phyloP scores from a whole-genome alignment of 2,329 filamentous ascomycete species.

The Neonectria magnoliae region DNA sequence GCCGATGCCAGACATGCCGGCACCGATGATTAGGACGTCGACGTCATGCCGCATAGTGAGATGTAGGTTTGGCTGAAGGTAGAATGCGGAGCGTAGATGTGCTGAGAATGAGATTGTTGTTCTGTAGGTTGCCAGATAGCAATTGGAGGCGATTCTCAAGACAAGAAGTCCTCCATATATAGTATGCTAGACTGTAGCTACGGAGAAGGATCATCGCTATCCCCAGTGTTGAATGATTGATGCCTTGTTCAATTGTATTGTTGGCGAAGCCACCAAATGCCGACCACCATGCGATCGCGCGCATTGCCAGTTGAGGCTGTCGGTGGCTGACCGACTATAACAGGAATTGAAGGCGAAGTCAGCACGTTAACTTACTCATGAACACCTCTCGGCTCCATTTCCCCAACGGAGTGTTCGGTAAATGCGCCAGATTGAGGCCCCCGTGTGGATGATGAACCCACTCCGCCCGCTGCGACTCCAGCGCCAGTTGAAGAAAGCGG shows the following conservation, averaged over 20 bases:
- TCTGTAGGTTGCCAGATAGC: not conserved
- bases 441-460: not conserved
- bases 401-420: not conserved
- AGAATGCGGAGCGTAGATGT: not conserved
- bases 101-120: too few relatives aligned
- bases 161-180: not conserved
- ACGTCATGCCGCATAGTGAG: slow-evolving; percentile 26
- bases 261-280: not conserved
- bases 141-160: not conserved
- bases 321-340: not conserved
- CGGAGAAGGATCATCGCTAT: not conserved
- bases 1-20: slow-evolving; percentile 43
- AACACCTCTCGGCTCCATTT: not conserved
- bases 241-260: not conserved
- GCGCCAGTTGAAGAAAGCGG: too few relatives aligned
- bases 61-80: not conserved
- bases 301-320: not conserved
- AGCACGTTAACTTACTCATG: too few relatives aligned
- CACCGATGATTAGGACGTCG: slow-evolving; percentile 43
- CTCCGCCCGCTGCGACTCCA: too few relatives aligned
- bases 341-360: not conserved
- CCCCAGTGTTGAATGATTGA: not conserved
- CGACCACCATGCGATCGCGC: not conserved
- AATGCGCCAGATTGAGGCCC: not conserved
- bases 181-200: not conserved